These are phyloP conservation scores for Acanthamoeba quina DNA, from an alignment of 208 protist species.

Conservation along the genomic window DNA sequence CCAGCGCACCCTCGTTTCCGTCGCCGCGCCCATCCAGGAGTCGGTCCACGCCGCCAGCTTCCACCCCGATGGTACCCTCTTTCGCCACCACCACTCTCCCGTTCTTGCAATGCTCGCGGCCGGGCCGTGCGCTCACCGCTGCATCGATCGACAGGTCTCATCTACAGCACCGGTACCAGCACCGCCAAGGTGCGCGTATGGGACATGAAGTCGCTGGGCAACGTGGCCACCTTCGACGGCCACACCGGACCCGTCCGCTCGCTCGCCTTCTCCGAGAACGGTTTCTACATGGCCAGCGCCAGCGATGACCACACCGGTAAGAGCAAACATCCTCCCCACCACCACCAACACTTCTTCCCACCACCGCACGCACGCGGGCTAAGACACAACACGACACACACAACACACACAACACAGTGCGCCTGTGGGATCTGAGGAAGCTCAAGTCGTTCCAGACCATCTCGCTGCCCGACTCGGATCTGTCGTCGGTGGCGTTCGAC, in stretches of 20 bases:
- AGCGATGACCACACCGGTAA: constrained; percentile 88
- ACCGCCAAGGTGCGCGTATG: constrained; percentile 91
- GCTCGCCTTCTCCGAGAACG: constrained; percentile 90
- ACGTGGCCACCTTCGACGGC: constrained; percentile 90
- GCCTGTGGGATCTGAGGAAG: constrained; percentile 98
- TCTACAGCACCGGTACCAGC: constrained; percentile 87
- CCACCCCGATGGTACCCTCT: not conserved
- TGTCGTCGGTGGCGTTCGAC: constrained; percentile 79
- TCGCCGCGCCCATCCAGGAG: not conserved
- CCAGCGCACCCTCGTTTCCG: not conserved
- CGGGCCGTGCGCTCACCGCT: constrained; percentile 89
- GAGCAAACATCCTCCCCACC: not conserved
- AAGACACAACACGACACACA: not conserved
- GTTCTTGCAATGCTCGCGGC: not conserved
- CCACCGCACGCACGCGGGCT: not conserved
- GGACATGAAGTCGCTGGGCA: constrained; percentile 92
- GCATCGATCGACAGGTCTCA: constrained; percentile 78
- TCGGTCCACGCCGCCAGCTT: constrained; percentile 38
- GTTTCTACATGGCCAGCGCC: constrained; percentile 93
- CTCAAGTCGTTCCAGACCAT: constrained; percentile 88
- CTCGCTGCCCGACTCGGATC: not conserved
- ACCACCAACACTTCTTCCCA: not conserved
- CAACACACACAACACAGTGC: not conserved
- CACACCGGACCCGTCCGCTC: constrained; percentile 83
- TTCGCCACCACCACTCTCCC: not conserved